A percentile compares a stretch with the other conserved stretches of the same genome.
These are phyloP conservation scores for Tricholoma terreum DNA, from an alignment of 768 basidiomycete genomes.

Conservation along the genomic window DNA sequence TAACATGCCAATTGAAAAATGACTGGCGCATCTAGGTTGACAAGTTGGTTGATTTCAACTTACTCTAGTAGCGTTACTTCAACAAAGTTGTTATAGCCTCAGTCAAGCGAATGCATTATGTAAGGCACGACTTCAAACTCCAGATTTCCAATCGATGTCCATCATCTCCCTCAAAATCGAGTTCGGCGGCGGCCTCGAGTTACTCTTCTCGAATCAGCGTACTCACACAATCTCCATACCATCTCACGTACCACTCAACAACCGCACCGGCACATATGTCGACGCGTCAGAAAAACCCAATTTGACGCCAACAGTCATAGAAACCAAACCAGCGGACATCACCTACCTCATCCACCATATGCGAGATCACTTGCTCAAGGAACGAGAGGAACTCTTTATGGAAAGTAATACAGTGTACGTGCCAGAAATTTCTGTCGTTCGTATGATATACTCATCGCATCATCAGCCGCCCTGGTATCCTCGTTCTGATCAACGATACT, in stretches of 20 bases:
- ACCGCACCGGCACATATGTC: slow-evolving; percentile 25
- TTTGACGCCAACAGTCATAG: slow-evolving; percentile 5
- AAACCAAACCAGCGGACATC: slow-evolving; percentile 55
- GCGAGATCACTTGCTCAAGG: slow-evolving; percentile 72
- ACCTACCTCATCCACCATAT: slow-evolving; percentile 78
- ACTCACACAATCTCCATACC: slow-evolving; percentile 58
- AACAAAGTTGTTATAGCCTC: too few species aligned
- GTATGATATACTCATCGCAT: neutral
- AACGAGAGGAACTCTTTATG: slow-evolving; percentile 85
- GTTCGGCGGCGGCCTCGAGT: slow-evolving; percentile 84
- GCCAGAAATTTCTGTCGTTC: neutral
- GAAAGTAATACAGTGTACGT: slow-evolving; percentile 85
- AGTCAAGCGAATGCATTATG: too few species aligned
- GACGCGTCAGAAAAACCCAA: neutral
- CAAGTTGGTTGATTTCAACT: too few species aligned
- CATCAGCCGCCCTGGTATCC: slow-evolving; percentile 86
- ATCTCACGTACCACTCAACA: slow-evolving; percentile 34
- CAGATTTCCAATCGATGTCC: slow-evolving; percentile 4
- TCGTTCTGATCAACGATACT: slow-evolving; percentile 95
- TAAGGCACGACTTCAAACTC: too few species aligned
- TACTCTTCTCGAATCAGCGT: slow-evolving; percentile 73
- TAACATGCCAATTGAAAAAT: too few species aligned
- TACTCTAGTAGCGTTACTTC: too few species aligned
- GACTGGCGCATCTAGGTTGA: too few species aligned
- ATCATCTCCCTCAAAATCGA: slow-evolving; percentile 57